These are phyloP conservation scores for Reticulascus tulasneorum DNA, from an alignment of 2,329 filamentous ascomycete species.

Conservation along the genomic window DNA sequence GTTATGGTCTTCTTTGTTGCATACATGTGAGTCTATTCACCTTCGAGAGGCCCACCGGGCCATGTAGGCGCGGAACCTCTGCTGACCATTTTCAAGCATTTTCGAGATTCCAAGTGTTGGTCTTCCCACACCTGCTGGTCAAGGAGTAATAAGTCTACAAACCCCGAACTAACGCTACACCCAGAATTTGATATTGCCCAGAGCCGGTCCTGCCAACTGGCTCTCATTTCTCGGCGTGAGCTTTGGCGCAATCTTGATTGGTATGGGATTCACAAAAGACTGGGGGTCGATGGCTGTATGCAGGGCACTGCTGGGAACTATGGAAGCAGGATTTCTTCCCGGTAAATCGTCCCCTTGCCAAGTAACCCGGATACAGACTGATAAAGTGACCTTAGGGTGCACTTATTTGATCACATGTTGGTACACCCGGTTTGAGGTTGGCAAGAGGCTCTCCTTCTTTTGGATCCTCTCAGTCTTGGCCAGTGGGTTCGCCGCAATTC, in stretches of 20 bases:
- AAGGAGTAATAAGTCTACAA: too few species aligned
- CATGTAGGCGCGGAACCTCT: neutral
- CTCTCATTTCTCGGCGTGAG: slow-evolving; percentile 20
- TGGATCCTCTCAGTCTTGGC: slow-evolving; percentile 10
- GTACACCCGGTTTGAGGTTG: slow-evolving; percentile 31
- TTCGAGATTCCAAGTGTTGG: slow-evolving; percentile 18
- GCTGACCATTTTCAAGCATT: neutral
- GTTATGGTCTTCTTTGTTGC: slow-evolving; percentile 18
- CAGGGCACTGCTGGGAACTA: slow-evolving; percentile 16
- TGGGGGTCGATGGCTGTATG: slow-evolving; percentile 20
- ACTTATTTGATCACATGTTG: slow-evolving; percentile 30
- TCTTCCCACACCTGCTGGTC: slow-evolving; percentile 1
- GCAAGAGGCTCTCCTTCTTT: slow-evolving; percentile 16
- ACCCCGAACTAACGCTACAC: too few species aligned
- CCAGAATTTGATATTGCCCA: slow-evolving; percentile 22
- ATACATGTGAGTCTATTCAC: slow-evolving; percentile 16
- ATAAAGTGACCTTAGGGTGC: slow-evolving; percentile 18
- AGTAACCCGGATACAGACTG: too few species aligned
- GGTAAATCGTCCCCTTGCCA: slow-evolving; percentile 7
- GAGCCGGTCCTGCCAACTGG: slow-evolving; percentile 22
- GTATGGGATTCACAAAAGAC: slow-evolving; percentile 26
- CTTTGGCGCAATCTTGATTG: slow-evolving; percentile 21
- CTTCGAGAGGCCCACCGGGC: neutral
- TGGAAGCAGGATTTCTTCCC: slow-evolving; percentile 22
- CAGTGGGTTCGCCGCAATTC: slow-evolving; percentile 15